Conservation (phyloP, 352 stramenopile genomes). For the Achlya hypogyna region DNA sequence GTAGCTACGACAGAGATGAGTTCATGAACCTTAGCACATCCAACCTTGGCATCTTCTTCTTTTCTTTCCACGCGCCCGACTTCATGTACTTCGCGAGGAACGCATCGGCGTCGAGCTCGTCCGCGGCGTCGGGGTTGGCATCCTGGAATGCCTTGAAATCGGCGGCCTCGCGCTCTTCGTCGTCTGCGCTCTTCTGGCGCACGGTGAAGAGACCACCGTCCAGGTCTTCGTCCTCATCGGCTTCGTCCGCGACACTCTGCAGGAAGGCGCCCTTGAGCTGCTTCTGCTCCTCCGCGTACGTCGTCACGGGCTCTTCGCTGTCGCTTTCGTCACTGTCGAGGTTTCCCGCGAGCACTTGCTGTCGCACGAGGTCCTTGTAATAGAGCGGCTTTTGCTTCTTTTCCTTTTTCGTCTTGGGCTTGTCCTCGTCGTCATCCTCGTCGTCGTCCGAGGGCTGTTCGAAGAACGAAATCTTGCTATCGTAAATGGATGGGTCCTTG, state of each 20-base stretch:
- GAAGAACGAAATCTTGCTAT: constrained; percentile 87
- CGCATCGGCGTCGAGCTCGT: constrained; percentile 55
- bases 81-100: constrained; percentile 77
- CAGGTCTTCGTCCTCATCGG: constrained; percentile 23
- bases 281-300: constrained; percentile 61
- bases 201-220: constrained; percentile 61
- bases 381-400: constrained; percentile 45
- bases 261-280: constrained; percentile 65
- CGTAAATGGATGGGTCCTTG: constrained; percentile 90
- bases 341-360: constrained; percentile 87
- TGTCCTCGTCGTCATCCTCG: constrained; percentile 24
- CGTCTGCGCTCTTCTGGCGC: constrained; percentile 49
- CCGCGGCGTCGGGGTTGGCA: constrained; percentile 32
- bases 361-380: constrained; percentile 94
- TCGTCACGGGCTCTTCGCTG: constrained; percentile 32
- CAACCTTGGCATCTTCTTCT: constrained; percentile 32
- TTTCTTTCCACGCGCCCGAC: constrained; percentile 78
- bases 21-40: background rate
- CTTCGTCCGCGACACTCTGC: constrained; percentile 29
- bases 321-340: constrained; percentile 58
- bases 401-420: constrained; percentile 26
- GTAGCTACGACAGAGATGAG: constrained; percentile 28
- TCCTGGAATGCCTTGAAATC: constrained; percentile 54
- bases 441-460: constrained; percentile 29
- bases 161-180: constrained; percentile 56